Evolutionary conservation across 257 asterid species (phyloP), one percentile per base, ranked within the genome.

Genomic region (Thymus quinquecostatus): DNA sequence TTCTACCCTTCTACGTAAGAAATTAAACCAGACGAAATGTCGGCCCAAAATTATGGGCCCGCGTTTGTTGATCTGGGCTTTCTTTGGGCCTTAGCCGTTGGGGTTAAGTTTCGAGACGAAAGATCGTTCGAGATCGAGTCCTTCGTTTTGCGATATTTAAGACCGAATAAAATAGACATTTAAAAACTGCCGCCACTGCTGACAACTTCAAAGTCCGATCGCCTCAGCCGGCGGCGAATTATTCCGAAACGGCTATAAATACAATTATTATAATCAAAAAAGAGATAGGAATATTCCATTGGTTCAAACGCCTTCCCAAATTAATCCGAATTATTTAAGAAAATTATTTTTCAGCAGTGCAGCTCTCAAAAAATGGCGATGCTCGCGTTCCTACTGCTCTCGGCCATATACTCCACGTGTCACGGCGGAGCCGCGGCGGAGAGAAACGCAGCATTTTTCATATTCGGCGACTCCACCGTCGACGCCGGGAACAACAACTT

Each of bases 391-490:
- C 21, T 63, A 10, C 10, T 54, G 32, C 1, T 53, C 3, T 29
- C 45, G 3, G n/a, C 64, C 62, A 53, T 76, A 47, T 55, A 5
- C 32, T 60, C 40, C 2, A 41, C 34, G 56, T 61, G 48, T 43
- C 10, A 43, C 11, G 3, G 45, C 8, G 54, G 41, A 9, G 68
- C 29, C 62, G 66, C 60, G 38, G 65, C 76, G 14, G 65, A 73
- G 7, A 66, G 60, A 48, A 2, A 71, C 33, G 21, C 14, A 36
- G 74, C 79, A 13, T 73, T 86, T 27, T 86, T 86, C 79, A 81
- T 86, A 62, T 83, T 86, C 54, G 91, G 91, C 8, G 91, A 86
- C 50, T 83, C 91, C 0, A 29, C 85, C 0, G 88, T 86, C 6
- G 91, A 86, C 67, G 73, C 84, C 0, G 88, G 88, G 8, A 86